A percentile compares a stretch with the other conserved stretches of the same genome.
These are phyloP conservation scores for Collybiopsis luxurians DNA, from an alignment of 768 basidiomycete genomes.

Conservation along the genomic window DNA sequence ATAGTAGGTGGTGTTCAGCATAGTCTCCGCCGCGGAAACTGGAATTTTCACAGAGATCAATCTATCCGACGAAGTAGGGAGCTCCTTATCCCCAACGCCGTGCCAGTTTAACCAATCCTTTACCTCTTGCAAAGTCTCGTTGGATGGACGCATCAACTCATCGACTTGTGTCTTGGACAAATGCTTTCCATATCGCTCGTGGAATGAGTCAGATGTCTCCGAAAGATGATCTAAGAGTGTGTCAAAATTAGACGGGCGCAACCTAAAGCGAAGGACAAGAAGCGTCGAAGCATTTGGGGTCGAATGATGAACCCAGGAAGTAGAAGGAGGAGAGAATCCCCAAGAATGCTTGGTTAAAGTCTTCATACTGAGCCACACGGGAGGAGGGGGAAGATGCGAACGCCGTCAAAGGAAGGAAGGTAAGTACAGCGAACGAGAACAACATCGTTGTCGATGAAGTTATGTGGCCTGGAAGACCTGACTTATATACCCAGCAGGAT, in stretches of 20 bases:
- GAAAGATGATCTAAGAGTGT: constrained; percentile 27
- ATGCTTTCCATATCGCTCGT: too few species aligned
- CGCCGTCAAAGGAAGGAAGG: neutral
- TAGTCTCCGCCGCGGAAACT: constrained; percentile 39
- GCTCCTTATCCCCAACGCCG: constrained; percentile 34
- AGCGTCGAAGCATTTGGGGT: constrained; percentile 8
- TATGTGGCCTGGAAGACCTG: too few species aligned
- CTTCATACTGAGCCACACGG: neutral
- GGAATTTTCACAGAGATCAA: constrained; percentile 43
- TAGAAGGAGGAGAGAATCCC: neutral
- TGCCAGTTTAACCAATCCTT: constrained; percentile 42
- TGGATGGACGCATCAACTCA: too few species aligned
- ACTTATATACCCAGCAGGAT: too few species aligned
- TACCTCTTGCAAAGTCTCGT: too few species aligned
- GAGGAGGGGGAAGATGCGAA: neutral
- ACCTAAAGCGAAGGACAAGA: constrained; percentile 33
- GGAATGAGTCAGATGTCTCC: constrained; percentile 28
- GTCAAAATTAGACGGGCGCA: constrained; percentile 25
- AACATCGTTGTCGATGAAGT: neutral
- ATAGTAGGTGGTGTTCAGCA: constrained; percentile 37
- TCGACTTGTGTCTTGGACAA: too few species aligned
- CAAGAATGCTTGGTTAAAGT: constrained; percentile 1
- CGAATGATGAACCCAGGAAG: neutral
- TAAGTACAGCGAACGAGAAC: neutral
- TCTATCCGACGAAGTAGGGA: constrained; percentile 41